Percentiles rank a stretch among this genome's conserved stretches.
These are phyloP conservation scores for Fusarium sp. DNA, from an alignment of 2,329 filamentous ascomycete species.

Conservation along the genomic window DNA sequence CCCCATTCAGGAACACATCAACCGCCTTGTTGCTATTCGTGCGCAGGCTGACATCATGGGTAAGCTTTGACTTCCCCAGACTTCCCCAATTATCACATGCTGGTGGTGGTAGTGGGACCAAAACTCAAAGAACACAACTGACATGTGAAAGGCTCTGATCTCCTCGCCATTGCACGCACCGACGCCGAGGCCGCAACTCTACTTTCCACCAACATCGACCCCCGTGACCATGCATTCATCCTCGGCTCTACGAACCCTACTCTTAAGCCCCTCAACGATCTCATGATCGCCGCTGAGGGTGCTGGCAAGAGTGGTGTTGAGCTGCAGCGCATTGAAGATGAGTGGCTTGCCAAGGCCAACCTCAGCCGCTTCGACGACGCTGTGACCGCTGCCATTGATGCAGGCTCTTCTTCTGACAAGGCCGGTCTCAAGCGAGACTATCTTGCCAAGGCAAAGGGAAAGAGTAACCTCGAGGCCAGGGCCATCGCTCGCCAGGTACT, in stretches of 20 bases:
- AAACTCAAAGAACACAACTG: constrained; percentile 1
- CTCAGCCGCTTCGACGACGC: constrained; percentile 93
- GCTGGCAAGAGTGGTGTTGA: constrained; percentile 82
- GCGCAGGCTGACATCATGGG: constrained; percentile 99
- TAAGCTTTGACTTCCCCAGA: constrained; percentile 47
- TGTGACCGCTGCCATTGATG: constrained; percentile 83
- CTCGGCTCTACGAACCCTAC: constrained; percentile 87
- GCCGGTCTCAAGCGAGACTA: constrained; percentile 74
- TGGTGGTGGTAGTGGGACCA: neutral
- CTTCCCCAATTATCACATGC: constrained; percentile 29
- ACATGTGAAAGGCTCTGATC: constrained; percentile 72
- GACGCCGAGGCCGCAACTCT: constrained; percentile 98
- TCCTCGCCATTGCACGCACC: constrained; percentile 91
- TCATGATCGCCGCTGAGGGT: constrained; percentile 88
- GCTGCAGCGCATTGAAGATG: constrained; percentile 91
- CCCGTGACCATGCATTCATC: constrained; percentile 94
- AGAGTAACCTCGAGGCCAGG: constrained; percentile 84
- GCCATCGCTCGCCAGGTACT: constrained; percentile 81
- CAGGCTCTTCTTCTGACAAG: constrained; percentile 75
- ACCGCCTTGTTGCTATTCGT: constrained; percentile 93
- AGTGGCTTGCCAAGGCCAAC: constrained; percentile 81
- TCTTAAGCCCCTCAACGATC: constrained; percentile 85
- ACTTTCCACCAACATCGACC: constrained; percentile 96
- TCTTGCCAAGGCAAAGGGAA: constrained; percentile 75
- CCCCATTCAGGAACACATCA: constrained; percentile 97